phyloP scores from a whole-genome alignment of 2,329 filamentous ascomycete genomes.

The Diaporthe destruens region DNA sequence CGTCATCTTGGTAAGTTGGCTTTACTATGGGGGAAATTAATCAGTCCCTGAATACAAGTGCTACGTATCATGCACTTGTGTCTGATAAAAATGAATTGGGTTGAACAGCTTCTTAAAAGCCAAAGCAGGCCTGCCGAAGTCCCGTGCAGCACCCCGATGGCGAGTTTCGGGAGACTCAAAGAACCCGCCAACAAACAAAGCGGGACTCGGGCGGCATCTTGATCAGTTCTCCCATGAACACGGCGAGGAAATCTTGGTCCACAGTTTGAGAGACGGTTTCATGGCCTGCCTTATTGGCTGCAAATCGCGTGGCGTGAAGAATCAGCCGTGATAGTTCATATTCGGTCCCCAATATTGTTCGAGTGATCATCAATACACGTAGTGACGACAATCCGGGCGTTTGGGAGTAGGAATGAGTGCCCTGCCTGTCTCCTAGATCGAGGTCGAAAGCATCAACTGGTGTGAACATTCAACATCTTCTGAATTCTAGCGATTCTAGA shows the following conservation, averaged over 20 bases:
- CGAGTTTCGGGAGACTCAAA: not conserved
- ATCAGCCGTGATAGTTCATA: not conserved
- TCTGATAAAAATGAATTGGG: no score
- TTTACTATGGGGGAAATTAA: not conserved
- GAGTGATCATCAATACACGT: no score
- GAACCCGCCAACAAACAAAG: not conserved
- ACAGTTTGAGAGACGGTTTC: no score
- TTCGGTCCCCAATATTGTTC: not conserved
- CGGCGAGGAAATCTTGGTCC: not conserved
- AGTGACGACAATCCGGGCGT: no score
- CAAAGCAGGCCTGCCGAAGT: not conserved
- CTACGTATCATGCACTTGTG: not conserved
- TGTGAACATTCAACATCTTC: not conserved
- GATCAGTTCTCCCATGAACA: not conserved
- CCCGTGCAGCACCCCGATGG: not conserved
- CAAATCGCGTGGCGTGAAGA: not conserved
- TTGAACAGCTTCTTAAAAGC: not conserved
- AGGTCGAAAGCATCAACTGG: no score
- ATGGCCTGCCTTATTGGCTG: not conserved
- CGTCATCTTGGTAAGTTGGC: not conserved
- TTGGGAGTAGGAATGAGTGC: not conserved
- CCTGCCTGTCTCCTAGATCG: not conserved
- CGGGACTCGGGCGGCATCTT: not conserved
- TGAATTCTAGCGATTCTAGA: no score
- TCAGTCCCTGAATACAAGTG: no score